Conservation (phyloP, 2,329 filamentous ascomycete species). For the Fusarium brevicatenulatum region DNA sequence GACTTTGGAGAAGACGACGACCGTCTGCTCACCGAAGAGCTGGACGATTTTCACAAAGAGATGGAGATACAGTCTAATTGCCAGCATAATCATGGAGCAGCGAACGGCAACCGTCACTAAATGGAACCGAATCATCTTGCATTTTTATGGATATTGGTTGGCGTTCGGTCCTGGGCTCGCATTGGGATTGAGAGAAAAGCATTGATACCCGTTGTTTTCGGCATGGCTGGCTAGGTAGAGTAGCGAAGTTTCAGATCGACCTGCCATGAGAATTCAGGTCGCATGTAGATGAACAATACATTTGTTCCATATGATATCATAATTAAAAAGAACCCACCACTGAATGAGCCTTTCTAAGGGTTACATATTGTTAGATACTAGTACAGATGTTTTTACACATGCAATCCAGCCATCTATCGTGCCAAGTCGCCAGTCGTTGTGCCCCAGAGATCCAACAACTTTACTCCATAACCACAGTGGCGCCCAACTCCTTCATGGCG, state of each 20-base stretch:
- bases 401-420: constrained; percentile 50
- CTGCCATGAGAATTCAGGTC: constrained; percentile 1
- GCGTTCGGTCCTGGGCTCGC: constrained; percentile 43
- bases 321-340: constrained; percentile 30
- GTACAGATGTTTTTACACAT: constrained; percentile 55
- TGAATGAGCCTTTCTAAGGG: constrained; percentile 32
- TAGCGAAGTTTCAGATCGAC: constrained; percentile 4
- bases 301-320: constrained; percentile 22
- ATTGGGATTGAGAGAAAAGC: constrained; percentile 32
- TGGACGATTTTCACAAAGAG: constrained; percentile 57
- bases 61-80: constrained; percentile 54
- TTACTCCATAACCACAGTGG: constrained; percentile 91
- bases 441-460: constrained; percentile 26
- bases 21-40: constrained; percentile 79
- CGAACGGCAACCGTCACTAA: constrained; percentile 47
- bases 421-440: constrained; percentile 41
- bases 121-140: constrained; percentile 1
- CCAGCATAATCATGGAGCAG: constrained; percentile 48
- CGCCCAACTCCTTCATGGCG: constrained; percentile 91
- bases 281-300: not conserved
- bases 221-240: constrained; percentile 12
- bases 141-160: constrained; percentile 31
- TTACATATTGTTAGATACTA: constrained; percentile 49
- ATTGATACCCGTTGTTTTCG: constrained; percentile 46
- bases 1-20: constrained; percentile 90